These are phyloP conservation scores for Huntiella savannae DNA, from an alignment of 2,329 filamentous ascomycete genomes.

Conservation along the genomic window DNA sequence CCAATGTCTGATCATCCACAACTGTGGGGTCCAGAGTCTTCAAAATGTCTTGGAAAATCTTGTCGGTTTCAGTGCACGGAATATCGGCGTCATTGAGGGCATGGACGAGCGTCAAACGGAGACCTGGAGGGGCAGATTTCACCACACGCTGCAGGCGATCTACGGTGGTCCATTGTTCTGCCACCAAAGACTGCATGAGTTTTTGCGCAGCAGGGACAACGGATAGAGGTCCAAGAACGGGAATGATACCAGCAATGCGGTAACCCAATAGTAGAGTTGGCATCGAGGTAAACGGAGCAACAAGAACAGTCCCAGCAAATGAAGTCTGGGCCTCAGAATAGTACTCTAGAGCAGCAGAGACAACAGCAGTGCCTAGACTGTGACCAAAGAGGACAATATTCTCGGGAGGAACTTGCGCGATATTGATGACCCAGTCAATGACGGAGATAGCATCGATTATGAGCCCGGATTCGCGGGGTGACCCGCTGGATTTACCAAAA, in stretches of 20 bases:
- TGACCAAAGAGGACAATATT: constrained; percentile 72
- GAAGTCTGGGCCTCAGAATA: constrained; percentile 42
- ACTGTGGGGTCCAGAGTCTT: constrained; percentile 26
- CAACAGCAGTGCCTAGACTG: constrained; percentile 73
- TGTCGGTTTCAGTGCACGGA: constrained; percentile 49
- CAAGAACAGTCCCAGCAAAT: constrained; percentile 63
- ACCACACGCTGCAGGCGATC: constrained; percentile 42
- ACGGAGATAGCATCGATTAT: constrained; percentile 60
- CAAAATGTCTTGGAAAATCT: constrained; percentile 40
- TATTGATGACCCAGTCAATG: constrained; percentile 50
- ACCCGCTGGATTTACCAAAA: constrained; percentile 65
- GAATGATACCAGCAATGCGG: constrained; percentile 57
- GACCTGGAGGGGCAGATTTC: constrained; percentile 27
- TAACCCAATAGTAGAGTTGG: constrained; percentile 59
- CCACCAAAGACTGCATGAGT: constrained; percentile 37
- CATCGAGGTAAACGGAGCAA: constrained; percentile 62
- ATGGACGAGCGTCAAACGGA: constrained; percentile 59
- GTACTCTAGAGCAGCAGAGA: constrained; percentile 52
- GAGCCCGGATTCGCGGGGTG: constrained; percentile 60
- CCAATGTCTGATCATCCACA: constrained; percentile 21
- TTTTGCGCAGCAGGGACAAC: constrained; percentile 2
- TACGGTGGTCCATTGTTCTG: constrained; percentile 68
- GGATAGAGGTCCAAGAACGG: constrained; percentile 57
- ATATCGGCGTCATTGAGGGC: constrained; percentile 70
- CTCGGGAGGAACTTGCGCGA: constrained; percentile 43